Evolutionary conservation across 345 rosid species (phyloP), one percentile per base, ranked within the genome.

Genomic region (Eucalyptus coolabah): DNA sequence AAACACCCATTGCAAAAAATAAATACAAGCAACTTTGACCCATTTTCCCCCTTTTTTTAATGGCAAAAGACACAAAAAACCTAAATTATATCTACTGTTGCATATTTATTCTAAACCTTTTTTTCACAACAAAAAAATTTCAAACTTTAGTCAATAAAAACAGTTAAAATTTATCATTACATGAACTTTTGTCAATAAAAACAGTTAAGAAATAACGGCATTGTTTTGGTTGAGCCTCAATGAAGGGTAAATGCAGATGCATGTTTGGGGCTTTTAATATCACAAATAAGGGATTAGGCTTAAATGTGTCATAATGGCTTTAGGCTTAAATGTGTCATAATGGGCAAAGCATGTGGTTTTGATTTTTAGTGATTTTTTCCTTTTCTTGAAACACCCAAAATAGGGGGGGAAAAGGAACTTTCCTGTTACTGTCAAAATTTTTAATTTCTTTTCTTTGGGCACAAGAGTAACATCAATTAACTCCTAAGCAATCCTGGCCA

Each of bases 341-440:
- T 1, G 2, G 12, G 6, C 12, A 56, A 0, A 3, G 56, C 0
- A 24, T 53, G 28, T 24, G 30, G 6, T 24, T 24, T 2, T 1
- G 24, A 9, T 10, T 24, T 56, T 56, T 56, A 23, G 14, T 24
- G 63, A 56, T 56, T 24, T 56, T 60, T 28, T 13, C 17, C 34
- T 30, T 30, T 6, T 60, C 2, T 28, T 28, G n/a, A 63, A 28
- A 30, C 9, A 63, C 69, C 69, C 34, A 63, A 30, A 59, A 28
- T 28, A 12, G 69, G 34, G 69, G 32, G 69, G 0, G 4, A 60
- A 59, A 60, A 28, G 0, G 69, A 30, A 30, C 32, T 63, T 30
- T 63, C 8, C 69, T 6, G 69, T 63, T 63, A 63, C 15, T 12
- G 18, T 63, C 69, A 28, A 60, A 28, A 10, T 0, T 10, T 6